Evolutionary conservation across 768 basidiomycete species (phyloP), one percentile per base, ranked within the genome.

Genomic region (Pisolithus albus): DNA sequence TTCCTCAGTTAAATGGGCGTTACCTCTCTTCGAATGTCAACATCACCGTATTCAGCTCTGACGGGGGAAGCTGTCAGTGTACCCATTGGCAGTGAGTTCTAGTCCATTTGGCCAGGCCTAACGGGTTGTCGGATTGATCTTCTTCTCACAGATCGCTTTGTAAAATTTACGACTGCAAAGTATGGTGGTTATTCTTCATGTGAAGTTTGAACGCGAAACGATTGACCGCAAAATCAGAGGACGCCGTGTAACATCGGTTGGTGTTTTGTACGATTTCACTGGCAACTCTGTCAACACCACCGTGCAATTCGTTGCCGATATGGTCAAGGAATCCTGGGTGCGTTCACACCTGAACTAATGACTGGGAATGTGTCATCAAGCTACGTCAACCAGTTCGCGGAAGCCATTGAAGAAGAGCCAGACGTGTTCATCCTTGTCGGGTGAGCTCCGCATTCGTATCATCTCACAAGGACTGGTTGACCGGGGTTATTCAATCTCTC

Each of bases 1-100:
- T 71, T 3, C 83, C 81, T 3, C 69, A 79, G 43, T 75, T 83
- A 65, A 73, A 78, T 7, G 89, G 86, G 6, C 76, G 83, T 42
- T 93, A 92, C 65, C 70, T 96, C 44, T 82, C 89, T 1, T 88
- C 84, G 2, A 95, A 95, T 59, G 87, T 81, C 50, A 88, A 94
- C 69, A 88, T 95, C 62, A 92, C 90, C 2, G 61, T 86, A 9
- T 55, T 74, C 15, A 75, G 78, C 58, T 59, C 69, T 38, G 50
- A 65, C 13, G 73, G 70, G 70, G 15, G 53, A 68, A 23, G 54
- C 52, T 1, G 63, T 67, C 53, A 75, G 66, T 45, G 68, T 75
- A 1, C 75, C 78, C 0, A 64, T 79, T 38, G 79, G 80, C 19
- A 69, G 74, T 73, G 53, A 51, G 71, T 56, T 7, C 51, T 26